These are phyloP conservation scores for Cytospora chrysosperma DNA, from an alignment of 2,329 filamentous ascomycete species.

Conservation along the genomic window DNA sequence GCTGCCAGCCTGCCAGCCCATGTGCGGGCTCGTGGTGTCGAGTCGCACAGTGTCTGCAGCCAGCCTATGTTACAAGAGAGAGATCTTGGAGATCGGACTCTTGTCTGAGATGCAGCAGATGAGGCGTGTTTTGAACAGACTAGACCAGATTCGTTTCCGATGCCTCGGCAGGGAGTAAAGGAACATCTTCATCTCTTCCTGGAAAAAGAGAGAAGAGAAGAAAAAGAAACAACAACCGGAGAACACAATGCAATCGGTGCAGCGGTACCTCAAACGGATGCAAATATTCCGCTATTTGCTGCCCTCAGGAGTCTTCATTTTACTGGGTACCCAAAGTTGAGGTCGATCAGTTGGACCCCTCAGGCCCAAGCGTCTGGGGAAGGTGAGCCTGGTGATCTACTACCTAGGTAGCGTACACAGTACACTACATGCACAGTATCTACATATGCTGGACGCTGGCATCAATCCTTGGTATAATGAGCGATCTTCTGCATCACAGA, in stretches of 20 bases:
- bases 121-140: slow-evolving; percentile 22
- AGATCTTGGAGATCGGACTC: slow-evolving; percentile 7
- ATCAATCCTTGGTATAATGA: background rate
- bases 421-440: background rate
- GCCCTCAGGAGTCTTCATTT: background rate
- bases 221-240: too few relatives aligned
- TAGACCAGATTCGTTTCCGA: slow-evolving; percentile 8
- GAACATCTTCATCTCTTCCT: slow-evolving; percentile 9
- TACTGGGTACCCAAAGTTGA: background rate
- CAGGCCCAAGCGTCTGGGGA: background rate
- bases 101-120: slow-evolving; percentile 6
- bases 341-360: background rate
- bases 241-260: background rate
- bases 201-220: background rate
- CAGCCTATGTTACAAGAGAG: background rate
- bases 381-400: too few relatives aligned
- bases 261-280: background rate
- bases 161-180: slow-evolving; percentile 8
- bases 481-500: background rate
- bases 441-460: background rate
- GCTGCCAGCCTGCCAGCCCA: too few relatives aligned
- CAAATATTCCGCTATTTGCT: slow-evolving; percentile 1
- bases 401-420: too few relatives aligned
- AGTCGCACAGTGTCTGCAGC: slow-evolving; percentile 21
- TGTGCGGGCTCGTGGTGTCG: background rate